Evolutionary conservation across 2,329 filamentous ascomycete genomes (phyloP).

Genomic region (Sarocladiaceae sp.): DNA sequence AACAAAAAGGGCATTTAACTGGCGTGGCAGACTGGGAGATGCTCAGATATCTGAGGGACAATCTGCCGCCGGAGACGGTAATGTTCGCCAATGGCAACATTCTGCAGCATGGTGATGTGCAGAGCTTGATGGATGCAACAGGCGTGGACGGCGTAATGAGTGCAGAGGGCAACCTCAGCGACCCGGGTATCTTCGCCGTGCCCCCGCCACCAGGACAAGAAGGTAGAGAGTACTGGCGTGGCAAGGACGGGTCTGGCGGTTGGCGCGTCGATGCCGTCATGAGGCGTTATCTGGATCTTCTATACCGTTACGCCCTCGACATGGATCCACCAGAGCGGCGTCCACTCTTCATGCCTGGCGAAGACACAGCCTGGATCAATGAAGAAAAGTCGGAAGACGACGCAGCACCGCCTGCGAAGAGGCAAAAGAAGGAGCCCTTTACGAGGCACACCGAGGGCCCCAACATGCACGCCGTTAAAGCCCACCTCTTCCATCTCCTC

Average conservation of each 20-base stretch:
- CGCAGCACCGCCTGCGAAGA: conserved; percentile 47
- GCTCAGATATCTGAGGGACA: conserved; percentile 75
- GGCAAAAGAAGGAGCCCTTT: conserved; percentile 31
- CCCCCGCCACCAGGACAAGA: conserved; percentile 58
- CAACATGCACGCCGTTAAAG: conserved; percentile 77
- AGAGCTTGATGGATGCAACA: conserved; percentile 70
- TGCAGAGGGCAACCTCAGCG: conserved; percentile 89
- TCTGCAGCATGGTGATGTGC: conserved; percentile 70
- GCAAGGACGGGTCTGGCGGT: conserved; percentile 70
- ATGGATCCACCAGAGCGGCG: conserved; percentile 57
- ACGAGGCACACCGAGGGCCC: conserved; percentile 20
- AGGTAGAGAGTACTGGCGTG: conserved; percentile 80
- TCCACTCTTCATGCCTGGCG: conserved; percentile 66
- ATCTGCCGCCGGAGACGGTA: conserved; percentile 78
- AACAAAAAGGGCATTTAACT: conserved; percentile 95
- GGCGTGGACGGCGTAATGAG: conserved; percentile 93
- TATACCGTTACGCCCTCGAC: conserved; percentile 71
- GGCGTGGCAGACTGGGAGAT: conserved; percentile 89
- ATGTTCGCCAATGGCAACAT: conserved; percentile 97
- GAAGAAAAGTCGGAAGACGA: conserved; percentile 10
- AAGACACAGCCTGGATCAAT: conserved; percentile 39
- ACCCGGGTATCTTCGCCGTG: conserved; percentile 77
- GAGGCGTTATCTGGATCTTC: conserved; percentile 82
- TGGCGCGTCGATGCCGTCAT: conserved; percentile 85
- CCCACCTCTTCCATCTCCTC: conserved; percentile 88